Base-by-base conservation (phyloP, 257 asterid species). In the Petrea volubilis region DNA sequence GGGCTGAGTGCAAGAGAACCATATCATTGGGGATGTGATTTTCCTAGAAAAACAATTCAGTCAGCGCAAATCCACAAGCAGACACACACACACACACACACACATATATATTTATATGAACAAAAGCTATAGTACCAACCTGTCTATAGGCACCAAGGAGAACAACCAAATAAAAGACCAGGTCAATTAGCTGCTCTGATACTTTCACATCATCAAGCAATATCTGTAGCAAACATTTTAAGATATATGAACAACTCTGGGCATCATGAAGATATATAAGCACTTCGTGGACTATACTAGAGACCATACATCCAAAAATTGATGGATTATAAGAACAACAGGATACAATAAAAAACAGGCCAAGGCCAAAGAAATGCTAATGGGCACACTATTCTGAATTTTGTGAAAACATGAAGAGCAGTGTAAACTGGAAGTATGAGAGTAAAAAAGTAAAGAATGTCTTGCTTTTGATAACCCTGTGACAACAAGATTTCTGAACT, bases 1-100 rank as follows among this genome's bases (percentile, higher is more conserved):
- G 83, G 58, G 99, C 90, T 13, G 99, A 87, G 78, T 95, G 98
- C 91, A 95, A 81, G 73, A 84, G 96, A 78, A 84, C 92, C 81
- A 87, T 80, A 57, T 90, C 92, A 60, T 83, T 82, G 61, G 92
- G 85, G 72, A 76, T 76, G 63, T 85, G 80, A 71, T 73, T 52
- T 67, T 85, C 94, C 95, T 90, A 77, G 64, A 66, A 61, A 50
- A 58, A 10, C n/a, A 60, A 72, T 36, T 43, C 28, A 63, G 7
- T 69, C 59, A 74, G 77, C 62, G 49, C 58, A 55, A 69, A 40
- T 59, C 63, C 44, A 66, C 28, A 57, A 64, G 15, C 18, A 8
- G 3, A 53, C 13, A 69, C 8, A 47, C 12, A 5, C 12, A 25
- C 3, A 23, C 12, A 53, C 20, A 69, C 3, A 49, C 1, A 12